Evolutionary conservation across 331 rosid genomes (phyloP).

Genomic region (Arachis monticola): DNA sequence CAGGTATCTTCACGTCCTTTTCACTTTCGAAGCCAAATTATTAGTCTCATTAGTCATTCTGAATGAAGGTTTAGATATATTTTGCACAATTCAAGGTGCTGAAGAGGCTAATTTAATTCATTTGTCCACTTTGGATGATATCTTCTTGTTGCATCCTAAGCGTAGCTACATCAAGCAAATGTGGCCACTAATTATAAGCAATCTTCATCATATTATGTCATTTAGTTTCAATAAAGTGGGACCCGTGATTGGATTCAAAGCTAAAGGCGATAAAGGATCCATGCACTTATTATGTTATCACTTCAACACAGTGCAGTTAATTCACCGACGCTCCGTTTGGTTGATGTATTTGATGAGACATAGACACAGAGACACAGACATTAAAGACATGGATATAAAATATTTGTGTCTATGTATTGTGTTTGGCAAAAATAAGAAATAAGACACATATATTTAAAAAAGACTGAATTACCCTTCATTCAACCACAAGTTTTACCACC

Average conservation of each 20-base stretch:
- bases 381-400: no score
- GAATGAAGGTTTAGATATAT: neutral
- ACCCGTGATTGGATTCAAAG: conserved; percentile 5
- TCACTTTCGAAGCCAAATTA: conserved; percentile 24
- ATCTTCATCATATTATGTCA: neutral
- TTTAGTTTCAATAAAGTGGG: neutral
- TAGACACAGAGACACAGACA: no score
- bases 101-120: no score
- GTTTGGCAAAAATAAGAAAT: no score
- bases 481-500: no score
- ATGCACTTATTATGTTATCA: conserved; percentile 1
- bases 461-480: no score
- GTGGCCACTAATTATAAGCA: neutral
- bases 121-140: neutral
- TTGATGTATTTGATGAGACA: no score
- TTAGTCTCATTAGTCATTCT: conserved; percentile 27
- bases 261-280: neutral
- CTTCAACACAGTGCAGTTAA: no score
- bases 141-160: no score
- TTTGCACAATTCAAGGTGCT: neutral
- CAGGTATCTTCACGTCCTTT: conserved; percentile 8
- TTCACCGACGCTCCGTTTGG: no score
- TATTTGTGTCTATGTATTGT: no score
- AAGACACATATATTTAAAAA: no score
- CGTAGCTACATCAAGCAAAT: neutral